A percentile compares a stretch with the other conserved stretches of the same genome.
These are phyloP conservation scores for Cystofilobasidium macerans DNA, from an alignment of 768 basidiomycete species.

Conservation along the genomic window DNA sequence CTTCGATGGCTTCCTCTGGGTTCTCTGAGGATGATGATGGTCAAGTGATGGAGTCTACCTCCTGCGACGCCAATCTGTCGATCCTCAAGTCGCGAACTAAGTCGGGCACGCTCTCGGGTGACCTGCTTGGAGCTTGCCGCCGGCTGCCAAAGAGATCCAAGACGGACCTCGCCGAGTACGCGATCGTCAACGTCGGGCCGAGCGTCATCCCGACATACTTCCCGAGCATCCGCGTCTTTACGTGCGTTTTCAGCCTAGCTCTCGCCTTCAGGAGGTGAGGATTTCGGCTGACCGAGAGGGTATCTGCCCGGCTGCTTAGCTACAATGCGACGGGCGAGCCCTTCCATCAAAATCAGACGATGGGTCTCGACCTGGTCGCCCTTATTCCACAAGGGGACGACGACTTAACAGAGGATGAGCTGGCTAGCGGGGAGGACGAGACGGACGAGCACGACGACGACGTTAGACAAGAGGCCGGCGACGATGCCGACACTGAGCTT, in stretches of 20 bases:
- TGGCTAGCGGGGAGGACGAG: neutral
- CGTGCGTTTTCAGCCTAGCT: slow-evolving; percentile 39
- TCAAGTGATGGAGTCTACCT: no score
- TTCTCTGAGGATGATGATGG: no score
- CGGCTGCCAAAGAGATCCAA: slow-evolving; percentile 43
- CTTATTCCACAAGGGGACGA: neutral
- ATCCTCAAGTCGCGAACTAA: slow-evolving; percentile 28
- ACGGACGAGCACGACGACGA: slow-evolving; percentile 26
- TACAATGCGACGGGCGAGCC: slow-evolving; percentile 52
- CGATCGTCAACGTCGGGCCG: slow-evolving; percentile 67
- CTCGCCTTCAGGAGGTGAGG: neutral
- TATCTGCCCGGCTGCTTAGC: slow-evolving; percentile 22
- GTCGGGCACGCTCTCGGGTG: slow-evolving; percentile 46
- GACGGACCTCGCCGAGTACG: slow-evolving; percentile 54
- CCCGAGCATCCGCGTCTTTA: slow-evolving; percentile 66
- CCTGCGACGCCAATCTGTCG: neutral
- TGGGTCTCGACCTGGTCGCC: neutral
- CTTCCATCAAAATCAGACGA: slow-evolving; percentile 6
- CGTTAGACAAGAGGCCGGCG: no score
- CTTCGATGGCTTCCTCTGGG: no score
- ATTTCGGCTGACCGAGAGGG: neutral
- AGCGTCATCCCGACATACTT: slow-evolving; percentile 80
- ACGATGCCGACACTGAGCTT: slow-evolving; percentile 1
- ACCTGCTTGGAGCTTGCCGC: slow-evolving; percentile 55
- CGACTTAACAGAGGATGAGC: slow-evolving; percentile 24